Percentiles rank a stretch among this genome's conserved stretches.
These are phyloP conservation scores for Colletotrichum chrysophilum DNA, from an alignment of 2,329 filamentous ascomycete genomes.

Conservation along the genomic window DNA sequence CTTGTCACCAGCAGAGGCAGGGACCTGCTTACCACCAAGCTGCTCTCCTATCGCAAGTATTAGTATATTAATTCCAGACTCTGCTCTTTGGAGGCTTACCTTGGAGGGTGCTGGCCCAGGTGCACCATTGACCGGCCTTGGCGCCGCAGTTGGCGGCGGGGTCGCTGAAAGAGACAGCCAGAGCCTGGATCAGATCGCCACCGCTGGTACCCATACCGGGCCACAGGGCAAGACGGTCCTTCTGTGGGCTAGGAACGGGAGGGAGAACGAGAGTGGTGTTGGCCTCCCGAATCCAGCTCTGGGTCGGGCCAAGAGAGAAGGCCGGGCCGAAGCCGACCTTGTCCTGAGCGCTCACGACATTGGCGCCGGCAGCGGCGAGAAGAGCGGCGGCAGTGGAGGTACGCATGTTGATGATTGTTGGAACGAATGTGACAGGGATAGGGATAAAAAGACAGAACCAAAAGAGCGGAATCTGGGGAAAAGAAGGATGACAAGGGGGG, in stretches of 20 bases:
- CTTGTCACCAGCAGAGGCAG: neutral
- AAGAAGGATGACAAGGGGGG: neutral
- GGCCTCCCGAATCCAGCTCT: neutral
- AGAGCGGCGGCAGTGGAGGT: neutral
- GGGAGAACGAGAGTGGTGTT: neutral
- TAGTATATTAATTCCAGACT: rapidly evolving
- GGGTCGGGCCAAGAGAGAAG: neutral
- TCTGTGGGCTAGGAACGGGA: neutral
- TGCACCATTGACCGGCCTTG: neutral
- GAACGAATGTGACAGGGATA: neutral
- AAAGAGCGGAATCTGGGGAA: neutral
- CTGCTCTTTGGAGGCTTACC: neutral
- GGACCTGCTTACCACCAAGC: neutral
- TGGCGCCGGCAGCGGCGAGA: neutral
- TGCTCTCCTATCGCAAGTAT: neutral
- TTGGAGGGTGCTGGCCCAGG: neutral
- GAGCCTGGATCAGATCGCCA: neutral
- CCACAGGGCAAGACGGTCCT: neutral
- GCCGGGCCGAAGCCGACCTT: neutral
- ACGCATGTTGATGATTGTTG: neutral
- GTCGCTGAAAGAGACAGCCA: neutral
- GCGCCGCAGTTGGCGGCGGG: neutral
- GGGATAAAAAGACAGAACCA: neutral
- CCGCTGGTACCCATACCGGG: neutral
- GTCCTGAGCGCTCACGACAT: neutral